Base-by-base conservation (phyloP, 352 stramenopile species). In the Pythium chondricola region DNA sequence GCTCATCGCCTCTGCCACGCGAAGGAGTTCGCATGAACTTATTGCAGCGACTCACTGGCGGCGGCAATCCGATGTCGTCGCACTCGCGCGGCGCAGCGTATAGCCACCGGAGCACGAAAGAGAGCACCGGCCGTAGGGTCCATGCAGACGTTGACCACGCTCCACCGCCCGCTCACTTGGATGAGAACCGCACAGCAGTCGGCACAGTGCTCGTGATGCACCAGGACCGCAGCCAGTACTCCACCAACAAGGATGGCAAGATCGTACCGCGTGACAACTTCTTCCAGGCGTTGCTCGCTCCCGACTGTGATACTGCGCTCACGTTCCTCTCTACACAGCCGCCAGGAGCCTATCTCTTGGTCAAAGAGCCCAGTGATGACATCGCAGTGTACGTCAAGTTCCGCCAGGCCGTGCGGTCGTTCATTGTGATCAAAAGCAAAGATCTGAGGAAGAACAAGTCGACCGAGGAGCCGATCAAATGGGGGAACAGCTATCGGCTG, bases 341-440 rank as follows among this genome's bases (percentile, higher is more conserved):
- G 2, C 36, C 75, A 22, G 71, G 68, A 0, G 70, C 72, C 17
- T 79, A 70, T 37, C 17, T 85, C 11, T 36, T 87, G 4, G 69
- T 72, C 2, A 68, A 64, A 10, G 61, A 82, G 22, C 6, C 24
- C 2, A 56, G 67, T 30, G 67, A 78, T 41, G 52, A 62, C 2
- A 61, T 87, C 9, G 47, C 49, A 7, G 58, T 83, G n/a, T 78
- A 72, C 27, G 26, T 87, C 18, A 87, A 87, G 31, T 85, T 87
- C 36, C 62, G 60, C 4, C 60, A 64, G 44, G 62, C 69, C 0
- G 59, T 82, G 30, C 65, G 75, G 7, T 52, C 47, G n/a, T 52
- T 69, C 25, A 60, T 65, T 6, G 26, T 87, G 4, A 37, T 85
- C 24, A 81, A 72, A 17, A 50, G 48, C 16, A 83, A 82, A 50